phyloP scores from a whole-genome alignment of 2,329 filamentous ascomycete species.

The Fusarium keratoplasticum region DNA sequence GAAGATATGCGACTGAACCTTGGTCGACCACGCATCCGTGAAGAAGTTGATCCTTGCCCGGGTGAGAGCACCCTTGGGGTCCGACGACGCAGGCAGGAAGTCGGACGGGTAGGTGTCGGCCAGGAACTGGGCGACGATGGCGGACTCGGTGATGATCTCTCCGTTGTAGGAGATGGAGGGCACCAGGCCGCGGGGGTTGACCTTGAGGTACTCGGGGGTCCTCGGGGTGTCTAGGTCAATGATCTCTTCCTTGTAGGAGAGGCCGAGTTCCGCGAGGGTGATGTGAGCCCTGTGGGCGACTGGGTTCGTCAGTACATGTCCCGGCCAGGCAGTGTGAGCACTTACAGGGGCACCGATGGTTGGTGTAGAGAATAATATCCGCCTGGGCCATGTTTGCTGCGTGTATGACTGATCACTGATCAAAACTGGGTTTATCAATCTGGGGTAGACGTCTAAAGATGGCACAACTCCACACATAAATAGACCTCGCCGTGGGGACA shows the following conservation, averaged over 20 bases:
- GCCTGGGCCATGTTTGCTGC: conserved; percentile 22
- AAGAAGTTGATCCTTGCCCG: conserved; percentile 80
- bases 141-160: conserved; percentile 79
- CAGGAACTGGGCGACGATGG: conserved; percentile 77
- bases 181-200: conserved; percentile 85
- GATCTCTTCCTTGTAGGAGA: conserved; percentile 76
- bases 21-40: conserved; percentile 74
- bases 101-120: conserved; percentile 77
- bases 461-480: background rate
- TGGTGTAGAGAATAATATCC: conserved; percentile 75
- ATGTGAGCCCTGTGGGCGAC: conserved; percentile 81
- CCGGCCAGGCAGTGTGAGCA: background rate
- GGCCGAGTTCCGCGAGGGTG: conserved; percentile 71
- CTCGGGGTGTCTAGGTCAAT: conserved; percentile 79
- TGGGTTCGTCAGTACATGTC: conserved; percentile 46
- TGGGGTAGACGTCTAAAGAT: background rate
- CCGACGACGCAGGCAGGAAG: conserved; percentile 68
- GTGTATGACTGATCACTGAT: conserved; percentile 6
- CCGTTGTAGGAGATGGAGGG: conserved; percentile 75
- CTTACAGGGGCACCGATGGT: conserved; percentile 73
- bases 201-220: conserved; percentile 77
- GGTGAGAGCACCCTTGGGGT: conserved; percentile 65
- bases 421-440: background rate
- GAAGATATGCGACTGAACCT: conserved; percentile 63
- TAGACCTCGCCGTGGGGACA: background rate